These are phyloP conservation scores for Ogataea ganodermae DNA, from an alignment of 805 yeast genomes.

Conservation along the genomic window DNA sequence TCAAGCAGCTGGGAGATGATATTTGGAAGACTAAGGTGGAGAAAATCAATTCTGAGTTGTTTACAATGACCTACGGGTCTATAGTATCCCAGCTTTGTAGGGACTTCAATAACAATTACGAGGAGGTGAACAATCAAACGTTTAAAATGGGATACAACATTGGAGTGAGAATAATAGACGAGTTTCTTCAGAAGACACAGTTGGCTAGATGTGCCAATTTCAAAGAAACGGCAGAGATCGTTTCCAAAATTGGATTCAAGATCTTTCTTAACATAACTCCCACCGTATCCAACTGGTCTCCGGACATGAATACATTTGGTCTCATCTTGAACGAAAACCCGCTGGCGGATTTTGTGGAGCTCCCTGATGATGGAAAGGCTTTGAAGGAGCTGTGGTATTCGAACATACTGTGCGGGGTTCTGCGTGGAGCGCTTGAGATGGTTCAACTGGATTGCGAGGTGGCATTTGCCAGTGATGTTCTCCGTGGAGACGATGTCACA, in stretches of 20 bases:
- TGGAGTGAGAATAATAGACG: constrained; percentile 89
- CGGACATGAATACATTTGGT: constrained; percentile 73
- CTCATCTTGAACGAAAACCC: constrained; percentile 83
- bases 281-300: constrained; percentile 62
- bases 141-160: constrained; percentile 95
- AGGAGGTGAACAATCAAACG: constrained; percentile 77
- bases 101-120: constrained; percentile 75
- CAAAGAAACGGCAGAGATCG: constrained; percentile 83
- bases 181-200: constrained; percentile 87
- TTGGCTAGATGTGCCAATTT: constrained; percentile 77
- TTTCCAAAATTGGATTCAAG: constrained; percentile 86
- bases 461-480: constrained; percentile 71
- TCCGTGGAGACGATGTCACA: constrained; percentile 81
- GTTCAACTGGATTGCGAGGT: constrained; percentile 91
- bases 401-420: constrained; percentile 84
- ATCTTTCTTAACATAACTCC: constrained; percentile 86
- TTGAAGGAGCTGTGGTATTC: constrained; percentile 86
- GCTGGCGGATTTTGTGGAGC: constrained; percentile 90
- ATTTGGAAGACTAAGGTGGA: constrained; percentile 88
- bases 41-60: constrained; percentile 88
- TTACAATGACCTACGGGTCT: constrained; percentile 94
- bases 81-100: constrained; percentile 88
- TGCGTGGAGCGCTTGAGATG: constrained; percentile 92
- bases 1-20: constrained; percentile 71
- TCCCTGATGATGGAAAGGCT: constrained; percentile 78